Evolutionary conservation across 371 early-diverging fungal species (phyloP), one percentile per base, ranked within the genome.

Genomic region (Chytridiales sp.): DNA sequence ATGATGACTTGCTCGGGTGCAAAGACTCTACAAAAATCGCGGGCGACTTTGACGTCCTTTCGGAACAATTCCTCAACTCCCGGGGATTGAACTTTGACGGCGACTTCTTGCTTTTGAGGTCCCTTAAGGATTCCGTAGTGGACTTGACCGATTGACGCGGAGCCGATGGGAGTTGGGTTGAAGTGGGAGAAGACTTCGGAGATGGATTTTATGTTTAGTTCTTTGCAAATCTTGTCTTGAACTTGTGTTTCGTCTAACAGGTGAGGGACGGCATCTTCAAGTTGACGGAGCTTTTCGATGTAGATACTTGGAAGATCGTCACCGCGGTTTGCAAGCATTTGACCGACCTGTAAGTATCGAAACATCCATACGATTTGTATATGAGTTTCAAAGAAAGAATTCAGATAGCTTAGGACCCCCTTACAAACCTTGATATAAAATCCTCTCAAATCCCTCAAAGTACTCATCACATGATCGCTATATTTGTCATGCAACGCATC

Each of bases 321-420:
- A 34, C 31, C 55, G n/a, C 66, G 24, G 40, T 66, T 22, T 4
- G 66, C 66, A 46, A 61, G 26, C 0, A 68, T 27, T 32, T 68
- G 69, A 1, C 59, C 69, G 3, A 64, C 66, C 52, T 68, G 64
- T 42, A 68, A 49, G 52, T 68, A 68, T n/a, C n/a, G n/a, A n/a
- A n/a, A n/a, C n/a, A n/a, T n/a, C n/a, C n/a, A n/a, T n/a, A n/a
- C n/a, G n/a, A n/a, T n/a, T n/a, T n/a, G n/a, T n/a, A n/a, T n/a
- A n/a, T n/a, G n/a, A n/a, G n/a, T n/a, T n/a, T n/a, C n/a, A n/a
- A n/a, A n/a, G n/a, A n/a, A n/a, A n/a, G n/a, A n/a, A n/a, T n/a
- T n/a, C n/a, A n/a, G n/a, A n/a, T n/a, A n/a, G n/a, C n/a, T n/a
- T n/a, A n/a, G n/a, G n/a, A n/a, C n/a, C n/a, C n/a, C n/a, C n/a